These are phyloP conservation scores for Aspergillus bridgeri DNA, from an alignment of 495 filamentous ascomycete genomes.

Conservation along the genomic window DNA sequence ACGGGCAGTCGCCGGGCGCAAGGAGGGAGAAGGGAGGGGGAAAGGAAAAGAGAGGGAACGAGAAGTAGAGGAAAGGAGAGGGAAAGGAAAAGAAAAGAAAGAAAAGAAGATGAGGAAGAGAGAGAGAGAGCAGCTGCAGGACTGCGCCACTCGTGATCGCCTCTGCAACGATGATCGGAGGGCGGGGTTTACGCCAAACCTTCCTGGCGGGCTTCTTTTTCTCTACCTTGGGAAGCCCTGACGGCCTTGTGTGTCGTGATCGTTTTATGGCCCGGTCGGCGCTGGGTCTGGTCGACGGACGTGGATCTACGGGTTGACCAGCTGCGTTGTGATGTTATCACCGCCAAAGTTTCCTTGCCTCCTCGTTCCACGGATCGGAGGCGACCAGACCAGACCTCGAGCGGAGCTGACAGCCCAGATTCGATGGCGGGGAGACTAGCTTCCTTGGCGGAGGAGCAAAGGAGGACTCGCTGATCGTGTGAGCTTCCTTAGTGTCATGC, in stretches of 20 bases:
- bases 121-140: not conserved
- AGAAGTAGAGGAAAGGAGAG: not conserved
- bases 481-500: conserved; percentile 6
- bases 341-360: no score
- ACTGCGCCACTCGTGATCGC: not conserved
- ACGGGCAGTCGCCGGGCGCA: conserved; percentile 8
- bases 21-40: not conserved
- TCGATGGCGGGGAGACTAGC: conserved; percentile 3
- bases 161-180: not conserved
- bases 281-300: not conserved
- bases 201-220: not conserved
- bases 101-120: conserved; percentile 2
- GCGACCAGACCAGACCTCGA: not conserved
- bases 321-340: not conserved
- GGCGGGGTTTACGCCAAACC: not conserved
- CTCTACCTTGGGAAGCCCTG: not conserved
- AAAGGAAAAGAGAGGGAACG: not conserved
- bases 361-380: not conserved
- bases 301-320: not conserved
- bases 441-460: conserved; percentile 8
- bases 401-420: no score
- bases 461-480: conserved; percentile 1
- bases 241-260: not conserved
- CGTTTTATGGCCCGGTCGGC: not conserved
- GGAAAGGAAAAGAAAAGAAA: not conserved